These are phyloP conservation scores for Phytophthora kernoviae DNA, from an alignment of 352 stramenopile genomes.

Conservation along the genomic window DNA sequence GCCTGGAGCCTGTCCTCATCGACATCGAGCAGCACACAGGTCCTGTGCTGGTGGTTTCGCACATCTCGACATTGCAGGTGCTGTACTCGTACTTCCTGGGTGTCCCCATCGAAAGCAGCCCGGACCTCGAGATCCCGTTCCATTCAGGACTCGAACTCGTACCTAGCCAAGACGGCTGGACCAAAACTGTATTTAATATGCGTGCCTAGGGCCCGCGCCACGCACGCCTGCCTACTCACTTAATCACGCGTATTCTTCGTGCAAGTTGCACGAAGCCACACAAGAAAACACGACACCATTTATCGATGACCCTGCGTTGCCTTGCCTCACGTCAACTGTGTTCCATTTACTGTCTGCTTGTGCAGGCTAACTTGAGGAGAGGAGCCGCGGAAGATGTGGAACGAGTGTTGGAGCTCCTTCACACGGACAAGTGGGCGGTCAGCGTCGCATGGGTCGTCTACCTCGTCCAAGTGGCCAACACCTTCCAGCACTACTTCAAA, in stretches of 20 bases:
- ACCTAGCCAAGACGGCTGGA: constrained; percentile 81
- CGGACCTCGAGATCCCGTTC: constrained; percentile 84
- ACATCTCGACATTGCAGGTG: constrained; percentile 87
- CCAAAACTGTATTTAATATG: constrained; percentile 86
- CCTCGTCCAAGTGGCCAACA: constrained; percentile 64
- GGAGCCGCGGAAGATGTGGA: constrained; percentile 53
- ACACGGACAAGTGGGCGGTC: constrained; percentile 49
- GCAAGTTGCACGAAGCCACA: constrained; percentile 7
- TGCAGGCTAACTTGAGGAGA: constrained; percentile 13
- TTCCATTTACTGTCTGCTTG: constrained; percentile 13
- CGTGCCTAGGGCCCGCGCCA: constrained; percentile 33
- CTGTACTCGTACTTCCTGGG: constrained; percentile 89
- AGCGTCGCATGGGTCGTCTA: constrained; percentile 45
- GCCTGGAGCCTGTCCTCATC: constrained; percentile 92
- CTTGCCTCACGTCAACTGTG: constrained; percentile 24
- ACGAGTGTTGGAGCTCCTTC: constrained; percentile 48
- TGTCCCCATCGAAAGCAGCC: constrained; percentile 77
- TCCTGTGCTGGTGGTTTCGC: constrained; percentile 83
- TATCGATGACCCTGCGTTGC: constrained; percentile 4
- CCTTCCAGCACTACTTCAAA: constrained; percentile 80
- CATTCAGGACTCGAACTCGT: constrained; percentile 86
- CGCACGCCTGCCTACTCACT: constrained; percentile 13
- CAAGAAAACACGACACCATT: constrained; percentile 26
- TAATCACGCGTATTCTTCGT: constrained; percentile 26
- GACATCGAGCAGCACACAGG: constrained; percentile 92